Conservation (phyloP, 2,329 filamentous ascomycete genomes). For the Ampelomyces quisqualis region DNA sequence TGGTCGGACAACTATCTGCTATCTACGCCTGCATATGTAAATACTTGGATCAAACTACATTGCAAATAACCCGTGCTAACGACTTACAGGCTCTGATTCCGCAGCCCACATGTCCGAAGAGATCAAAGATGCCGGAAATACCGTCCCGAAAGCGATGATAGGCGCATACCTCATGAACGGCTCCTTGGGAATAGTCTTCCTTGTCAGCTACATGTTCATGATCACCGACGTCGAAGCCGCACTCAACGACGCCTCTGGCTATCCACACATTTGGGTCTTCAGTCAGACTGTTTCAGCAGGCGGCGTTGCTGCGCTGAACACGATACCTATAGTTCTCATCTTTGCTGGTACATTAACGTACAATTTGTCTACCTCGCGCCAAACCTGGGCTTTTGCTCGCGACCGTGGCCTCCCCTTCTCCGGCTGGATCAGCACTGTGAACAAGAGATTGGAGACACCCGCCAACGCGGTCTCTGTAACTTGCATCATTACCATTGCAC, state of each 20-base stretch:
- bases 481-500: conserved; percentile 28
- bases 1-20: conserved; percentile 47
- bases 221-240: conserved; percentile 36
- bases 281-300: conserved; percentile 26
- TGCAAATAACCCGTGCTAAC: conserved; percentile 8
- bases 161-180: conserved; percentile 46
- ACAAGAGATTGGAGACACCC: conserved; percentile 31
- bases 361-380: conserved; percentile 37
- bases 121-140: conserved; percentile 45
- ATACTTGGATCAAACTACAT: conserved; percentile 3
- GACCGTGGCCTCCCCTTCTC: conserved; percentile 40
- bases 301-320: conserved; percentile 33
- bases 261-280: conserved; percentile 42
- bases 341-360: conserved; percentile 35
- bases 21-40: conserved; percentile 40
- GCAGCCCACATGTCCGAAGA: conserved; percentile 50
- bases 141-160: conserved; percentile 47
- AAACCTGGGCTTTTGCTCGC: conserved; percentile 42
- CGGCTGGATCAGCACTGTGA: conserved; percentile 29
- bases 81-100: conserved; percentile 41
- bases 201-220: conserved; percentile 39
- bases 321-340: conserved; percentile 35
- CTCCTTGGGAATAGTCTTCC: conserved; percentile 37
- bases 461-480: conserved; percentile 37
- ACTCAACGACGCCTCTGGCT: conserved; percentile 31